Conservation (phyloP, 148 eudicot genomes). For the Silene latifolia region DNA sequence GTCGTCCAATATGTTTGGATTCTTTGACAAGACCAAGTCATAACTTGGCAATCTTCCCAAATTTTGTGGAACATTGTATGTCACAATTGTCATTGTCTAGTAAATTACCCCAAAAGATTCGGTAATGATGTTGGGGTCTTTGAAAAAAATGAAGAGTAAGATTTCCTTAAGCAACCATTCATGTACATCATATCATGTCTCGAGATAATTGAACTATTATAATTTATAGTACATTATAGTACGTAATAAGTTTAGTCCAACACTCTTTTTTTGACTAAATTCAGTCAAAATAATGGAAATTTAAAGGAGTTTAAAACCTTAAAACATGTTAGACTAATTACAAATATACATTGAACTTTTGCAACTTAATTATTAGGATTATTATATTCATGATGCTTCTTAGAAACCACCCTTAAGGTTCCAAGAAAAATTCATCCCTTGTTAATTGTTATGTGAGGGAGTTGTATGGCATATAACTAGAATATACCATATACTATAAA, state of each 20-base stretch:
- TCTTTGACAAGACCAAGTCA: constrained; percentile 25
- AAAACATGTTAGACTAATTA: too few species aligned
- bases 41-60: neutral
- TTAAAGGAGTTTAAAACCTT: too few species aligned
- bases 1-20: constrained; percentile 6
- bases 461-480: too few species aligned
- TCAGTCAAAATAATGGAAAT: constrained; percentile 14
- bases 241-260: constrained; percentile 12
- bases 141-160: neutral
- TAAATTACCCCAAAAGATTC: neutral
- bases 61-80: constrained; percentile 1
- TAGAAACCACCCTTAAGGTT: neutral
- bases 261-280: constrained; percentile 19
- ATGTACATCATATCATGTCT: constrained; percentile 1
- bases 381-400: neutral
- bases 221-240: neutral
- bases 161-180: constrained; percentile 3
- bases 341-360: neutral
- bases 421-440: neutral
- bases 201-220: neutral
- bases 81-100: neutral
- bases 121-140: neutral
- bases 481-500: too few species aligned
- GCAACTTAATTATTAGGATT: neutral
- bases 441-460: too few species aligned